These are phyloP conservation scores for Ballota nigra DNA, from an alignment of 257 asterid species.

Conservation along the genomic window DNA sequence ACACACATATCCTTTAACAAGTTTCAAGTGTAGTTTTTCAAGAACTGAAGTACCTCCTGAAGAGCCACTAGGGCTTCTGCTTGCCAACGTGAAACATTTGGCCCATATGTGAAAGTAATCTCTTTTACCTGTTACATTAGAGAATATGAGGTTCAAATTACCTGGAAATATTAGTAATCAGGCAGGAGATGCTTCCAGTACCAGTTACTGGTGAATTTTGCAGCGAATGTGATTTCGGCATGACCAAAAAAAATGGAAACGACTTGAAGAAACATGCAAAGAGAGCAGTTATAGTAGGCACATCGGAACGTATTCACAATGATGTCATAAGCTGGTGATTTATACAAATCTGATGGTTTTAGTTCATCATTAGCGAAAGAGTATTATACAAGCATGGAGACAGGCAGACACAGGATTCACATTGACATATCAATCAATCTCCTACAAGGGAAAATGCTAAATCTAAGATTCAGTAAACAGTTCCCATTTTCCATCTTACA, in stretches of 20 bases:
- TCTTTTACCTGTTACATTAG: slow-evolving; percentile 68
- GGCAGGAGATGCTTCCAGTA: slow-evolving; percentile 15
- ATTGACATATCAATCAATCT: not conserved
- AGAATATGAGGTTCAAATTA: slow-evolving; percentile 14
- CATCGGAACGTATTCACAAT: not conserved
- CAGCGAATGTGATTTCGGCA: not conserved
- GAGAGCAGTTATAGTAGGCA: not conserved
- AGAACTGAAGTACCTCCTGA: slow-evolving; percentile 72
- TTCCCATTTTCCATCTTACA: not conserved
- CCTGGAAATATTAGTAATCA: not conserved
- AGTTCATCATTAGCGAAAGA: not conserved
- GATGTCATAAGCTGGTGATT: not conserved
- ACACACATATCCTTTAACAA: not conserved
- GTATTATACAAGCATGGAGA: not conserved
- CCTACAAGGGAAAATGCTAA: not conserved
- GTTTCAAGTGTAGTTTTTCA: not conserved
- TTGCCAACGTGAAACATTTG: slow-evolving; percentile 68
- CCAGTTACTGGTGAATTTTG: not conserved
- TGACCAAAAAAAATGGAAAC: not conserved
- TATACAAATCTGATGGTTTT: not conserved
- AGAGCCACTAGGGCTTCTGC: slow-evolving; percentile 86
- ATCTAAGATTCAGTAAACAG: not conserved
- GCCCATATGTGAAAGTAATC: slow-evolving; percentile 44
- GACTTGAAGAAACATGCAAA: not conserved
- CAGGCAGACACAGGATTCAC: not conserved